Conservation (phyloP, 805 yeast genomes). For the Kurtzmaniella fragi region DNA sequence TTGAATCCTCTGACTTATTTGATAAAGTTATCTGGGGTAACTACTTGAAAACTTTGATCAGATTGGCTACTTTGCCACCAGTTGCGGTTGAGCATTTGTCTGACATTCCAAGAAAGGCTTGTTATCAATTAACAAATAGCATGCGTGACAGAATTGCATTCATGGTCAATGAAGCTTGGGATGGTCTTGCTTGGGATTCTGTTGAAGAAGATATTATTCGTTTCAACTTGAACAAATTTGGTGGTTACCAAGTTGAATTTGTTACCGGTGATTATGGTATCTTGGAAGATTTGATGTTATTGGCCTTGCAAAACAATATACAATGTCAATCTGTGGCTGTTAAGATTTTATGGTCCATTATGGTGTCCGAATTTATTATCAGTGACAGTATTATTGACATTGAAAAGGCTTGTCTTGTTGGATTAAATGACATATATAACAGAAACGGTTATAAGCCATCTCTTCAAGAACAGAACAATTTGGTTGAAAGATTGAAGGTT, state of each 20-base stretch:
- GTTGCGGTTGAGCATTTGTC: constrained; percentile 66
- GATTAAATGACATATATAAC: constrained; percentile 61
- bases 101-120: constrained; percentile 68
- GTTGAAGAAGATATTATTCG: constrained; percentile 49
- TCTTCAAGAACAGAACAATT: constrained; percentile 46
- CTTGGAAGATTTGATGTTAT: constrained; percentile 57
- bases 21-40: constrained; percentile 66
- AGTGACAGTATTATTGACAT: constrained; percentile 55
- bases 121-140: constrained; percentile 57
- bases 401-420: constrained; percentile 58
- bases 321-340: constrained; percentile 60
- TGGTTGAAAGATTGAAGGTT: constrained; percentile 45
- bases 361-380: constrained; percentile 60
- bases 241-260: constrained; percentile 69
- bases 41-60: constrained; percentile 52
- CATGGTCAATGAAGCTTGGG: constrained; percentile 65
- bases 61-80: constrained; percentile 61
- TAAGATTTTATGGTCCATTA: constrained; percentile 63
- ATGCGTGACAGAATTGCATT: constrained; percentile 55
- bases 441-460: constrained; percentile 54
- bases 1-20: constrained; percentile 46
- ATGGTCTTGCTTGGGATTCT: constrained; percentile 61
- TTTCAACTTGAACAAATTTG: constrained; percentile 57
- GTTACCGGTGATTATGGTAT: constrained; percentile 53
- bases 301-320: constrained; percentile 63